Percentiles rank a stretch among this genome's conserved stretches.
Conservation (phyloP, 176 grass and related monocot species). For the Neostapfia colusana region DNA sequence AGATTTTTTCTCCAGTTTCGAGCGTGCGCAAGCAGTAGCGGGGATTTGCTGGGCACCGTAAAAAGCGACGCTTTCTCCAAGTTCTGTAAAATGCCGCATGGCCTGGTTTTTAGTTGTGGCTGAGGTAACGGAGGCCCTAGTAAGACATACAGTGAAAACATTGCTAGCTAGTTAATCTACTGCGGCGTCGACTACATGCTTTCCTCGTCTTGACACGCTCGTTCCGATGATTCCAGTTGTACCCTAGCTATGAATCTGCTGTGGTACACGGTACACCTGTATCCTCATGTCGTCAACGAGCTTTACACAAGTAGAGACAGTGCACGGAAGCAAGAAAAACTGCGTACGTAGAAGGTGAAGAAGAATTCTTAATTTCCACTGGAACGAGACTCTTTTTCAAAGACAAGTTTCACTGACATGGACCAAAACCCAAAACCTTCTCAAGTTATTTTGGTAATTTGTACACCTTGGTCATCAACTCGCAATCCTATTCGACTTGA, state of each 20-base stretch:
- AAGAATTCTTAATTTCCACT: not conserved
- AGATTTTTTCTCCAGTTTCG: not conserved
- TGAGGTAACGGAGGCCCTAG: not conserved
- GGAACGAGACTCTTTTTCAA: not conserved
- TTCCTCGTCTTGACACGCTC: slow-evolving; percentile 24
- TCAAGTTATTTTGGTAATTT: not conserved
- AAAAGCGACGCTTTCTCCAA: not conserved
- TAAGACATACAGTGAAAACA: not conserved
- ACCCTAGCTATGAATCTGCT: not conserved
- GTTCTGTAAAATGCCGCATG: not conserved
- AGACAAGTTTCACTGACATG: not conserved
- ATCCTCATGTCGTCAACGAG: slow-evolving; percentile 24
- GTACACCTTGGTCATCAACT: slow-evolving; percentile 18
- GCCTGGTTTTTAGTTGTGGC: not conserved
- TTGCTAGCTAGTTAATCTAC: no score
- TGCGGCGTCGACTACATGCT: slow-evolving; percentile 17
- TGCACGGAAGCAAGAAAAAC: not conserved
- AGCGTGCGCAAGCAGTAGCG: not conserved
- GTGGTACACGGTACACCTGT: slow-evolving; percentile 31
- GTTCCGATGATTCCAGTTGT: slow-evolving; percentile 39
- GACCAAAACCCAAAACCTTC: not conserved
- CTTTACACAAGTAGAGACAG: not conserved
- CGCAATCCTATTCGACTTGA: not conserved
- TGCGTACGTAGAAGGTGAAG: not conserved
- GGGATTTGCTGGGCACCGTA: not conserved